Percentiles rank a stretch among this genome's conserved stretches.
phyloP scores from a whole-genome alignment of 225 moss, liverwort and hornwort species.

The Marchantia paleacea region DNA sequence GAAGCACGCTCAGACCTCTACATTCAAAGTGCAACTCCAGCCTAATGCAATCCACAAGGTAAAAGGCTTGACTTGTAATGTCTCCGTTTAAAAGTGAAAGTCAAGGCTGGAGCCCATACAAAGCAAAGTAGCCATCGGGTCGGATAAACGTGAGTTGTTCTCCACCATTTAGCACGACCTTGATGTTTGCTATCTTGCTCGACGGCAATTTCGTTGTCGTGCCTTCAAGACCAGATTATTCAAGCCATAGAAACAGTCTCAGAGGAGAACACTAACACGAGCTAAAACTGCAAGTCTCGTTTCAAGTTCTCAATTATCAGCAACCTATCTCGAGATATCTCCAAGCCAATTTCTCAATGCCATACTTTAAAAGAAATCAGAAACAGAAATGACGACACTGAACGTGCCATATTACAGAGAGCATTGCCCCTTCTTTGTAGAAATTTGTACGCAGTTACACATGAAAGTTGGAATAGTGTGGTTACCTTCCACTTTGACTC shows the following conservation, averaged over 20 bases:
- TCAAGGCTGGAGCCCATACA: slow-evolving; percentile 39
- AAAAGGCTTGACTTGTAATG: not conserved
- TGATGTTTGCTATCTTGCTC: slow-evolving; percentile 57
- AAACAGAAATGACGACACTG: too few relatives aligned
- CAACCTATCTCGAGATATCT: too few relatives aligned
- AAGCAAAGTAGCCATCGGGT: slow-evolving; percentile 74
- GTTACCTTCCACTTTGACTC: slow-evolving; percentile 66
- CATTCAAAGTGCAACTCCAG: not conserved
- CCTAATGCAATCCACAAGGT: not conserved
- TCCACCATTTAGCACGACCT: slow-evolving; percentile 75
- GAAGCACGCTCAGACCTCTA: too few relatives aligned
- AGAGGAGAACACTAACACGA: not conserved
- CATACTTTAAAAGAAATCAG: too few relatives aligned
- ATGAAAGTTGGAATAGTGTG: too few relatives aligned
- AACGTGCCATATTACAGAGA: too few relatives aligned
- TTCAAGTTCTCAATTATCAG: too few relatives aligned
- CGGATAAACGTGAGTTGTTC: slow-evolving; percentile 65
- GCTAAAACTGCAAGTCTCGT: too few relatives aligned
- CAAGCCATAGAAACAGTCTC: not conserved
- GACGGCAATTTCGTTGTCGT: slow-evolving; percentile 43
- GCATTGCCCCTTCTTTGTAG: too few relatives aligned
- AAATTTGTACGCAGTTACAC: too few relatives aligned
- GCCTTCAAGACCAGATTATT: slow-evolving; percentile 32
- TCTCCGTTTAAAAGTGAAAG: not conserved
- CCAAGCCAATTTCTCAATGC: too few relatives aligned